Conservation (phyloP, 805 yeast genomes). For the Kodamaea restingae region DNA sequence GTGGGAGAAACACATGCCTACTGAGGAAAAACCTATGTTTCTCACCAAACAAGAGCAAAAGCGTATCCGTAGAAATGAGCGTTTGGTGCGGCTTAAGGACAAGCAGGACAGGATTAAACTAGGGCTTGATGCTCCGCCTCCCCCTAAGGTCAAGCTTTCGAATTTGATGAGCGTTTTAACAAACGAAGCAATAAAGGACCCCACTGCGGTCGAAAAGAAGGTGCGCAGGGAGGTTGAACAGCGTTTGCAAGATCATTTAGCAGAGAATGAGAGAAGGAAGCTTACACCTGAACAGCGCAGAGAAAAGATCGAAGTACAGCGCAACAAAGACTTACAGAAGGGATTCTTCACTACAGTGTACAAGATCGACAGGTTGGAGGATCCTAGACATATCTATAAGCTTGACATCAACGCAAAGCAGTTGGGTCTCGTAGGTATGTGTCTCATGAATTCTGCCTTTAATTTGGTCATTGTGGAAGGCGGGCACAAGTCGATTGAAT, state of each 20-base stretch:
- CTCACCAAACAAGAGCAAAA: conserved; percentile 76
- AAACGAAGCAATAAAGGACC: conserved; percentile 80
- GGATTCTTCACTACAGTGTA: conserved; percentile 62
- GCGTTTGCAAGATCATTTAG: conserved; percentile 55
- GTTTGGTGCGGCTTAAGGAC: conserved; percentile 61
- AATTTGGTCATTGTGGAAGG: conserved; percentile 75
- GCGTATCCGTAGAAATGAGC: conserved; percentile 63
- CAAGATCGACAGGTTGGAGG: conserved; percentile 47
- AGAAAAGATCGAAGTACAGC: conserved; percentile 40
- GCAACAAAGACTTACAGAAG: conserved; percentile 44
- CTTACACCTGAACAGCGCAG: conserved; percentile 54
- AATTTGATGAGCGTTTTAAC: conserved; percentile 86
- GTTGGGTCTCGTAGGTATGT: conserved; percentile 59
- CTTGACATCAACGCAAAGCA: conserved; percentile 81
- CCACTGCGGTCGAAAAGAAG: conserved; percentile 74
- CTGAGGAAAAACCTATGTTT: conserved; percentile 43
- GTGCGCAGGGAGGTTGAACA: conserved; percentile 68
- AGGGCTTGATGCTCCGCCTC: conserved; percentile 85
- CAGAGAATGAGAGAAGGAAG: conserved; percentile 58
- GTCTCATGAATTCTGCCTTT: conserved; percentile 43
- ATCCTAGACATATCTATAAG: conserved; percentile 68
- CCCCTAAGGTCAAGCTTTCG: conserved; percentile 79
- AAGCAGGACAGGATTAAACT: conserved; percentile 71
- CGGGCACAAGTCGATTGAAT: conserved; percentile 54
- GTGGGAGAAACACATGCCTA: conserved; percentile 45